A percentile compares a stretch with the other conserved stretches of the same genome.
These are phyloP conservation scores for Penicillium sp. DNA, from an alignment of 2,329 filamentous ascomycete species.

Conservation along the genomic window DNA sequence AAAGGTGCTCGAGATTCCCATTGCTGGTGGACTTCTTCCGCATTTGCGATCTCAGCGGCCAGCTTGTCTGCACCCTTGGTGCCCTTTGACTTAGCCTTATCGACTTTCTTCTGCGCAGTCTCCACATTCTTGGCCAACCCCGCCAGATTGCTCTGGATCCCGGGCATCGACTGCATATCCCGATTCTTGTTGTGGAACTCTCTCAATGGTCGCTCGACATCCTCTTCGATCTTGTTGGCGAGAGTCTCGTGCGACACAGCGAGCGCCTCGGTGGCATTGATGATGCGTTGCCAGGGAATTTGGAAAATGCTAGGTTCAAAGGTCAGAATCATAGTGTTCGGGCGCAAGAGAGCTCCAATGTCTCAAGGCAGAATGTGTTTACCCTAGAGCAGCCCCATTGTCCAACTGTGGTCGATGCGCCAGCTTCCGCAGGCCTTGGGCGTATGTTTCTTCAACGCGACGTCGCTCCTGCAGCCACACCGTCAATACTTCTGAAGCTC, in stretches of 20 bases:
- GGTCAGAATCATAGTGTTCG: constrained; percentile 16
- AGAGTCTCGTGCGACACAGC: constrained; percentile 82
- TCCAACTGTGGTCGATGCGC: constrained; percentile 73
- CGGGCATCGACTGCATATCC: constrained; percentile 78
- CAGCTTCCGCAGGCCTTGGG: constrained; percentile 77
- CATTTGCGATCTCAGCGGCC: constrained; percentile 68
- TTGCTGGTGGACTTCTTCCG: constrained; percentile 77
- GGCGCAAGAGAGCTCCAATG: neutral
- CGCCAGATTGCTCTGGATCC: constrained; percentile 78
- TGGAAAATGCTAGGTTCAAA: constrained; percentile 72
- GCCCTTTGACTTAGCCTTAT: constrained; percentile 79
- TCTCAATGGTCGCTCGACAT: constrained; percentile 82
- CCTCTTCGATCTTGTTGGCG: constrained; percentile 78
- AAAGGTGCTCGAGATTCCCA: constrained; percentile 96
- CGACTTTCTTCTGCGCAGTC: constrained; percentile 77
- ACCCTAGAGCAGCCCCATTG: constrained; percentile 82
- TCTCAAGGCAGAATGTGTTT: constrained; percentile 39
- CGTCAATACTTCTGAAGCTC: constrained; percentile 13
- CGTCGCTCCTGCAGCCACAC: constrained; percentile 72
- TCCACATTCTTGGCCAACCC: constrained; percentile 83
- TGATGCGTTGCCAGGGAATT: constrained; percentile 83
- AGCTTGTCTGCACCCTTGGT: constrained; percentile 72
- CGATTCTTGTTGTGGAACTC: constrained; percentile 69
- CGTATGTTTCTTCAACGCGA: constrained; percentile 87
- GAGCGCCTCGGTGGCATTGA: constrained; percentile 75